Evolutionary conservation across 306 rosid genomes (phyloP), one percentile per base, ranked within the genome.

Genomic region (Cajanus cajan): DNA sequence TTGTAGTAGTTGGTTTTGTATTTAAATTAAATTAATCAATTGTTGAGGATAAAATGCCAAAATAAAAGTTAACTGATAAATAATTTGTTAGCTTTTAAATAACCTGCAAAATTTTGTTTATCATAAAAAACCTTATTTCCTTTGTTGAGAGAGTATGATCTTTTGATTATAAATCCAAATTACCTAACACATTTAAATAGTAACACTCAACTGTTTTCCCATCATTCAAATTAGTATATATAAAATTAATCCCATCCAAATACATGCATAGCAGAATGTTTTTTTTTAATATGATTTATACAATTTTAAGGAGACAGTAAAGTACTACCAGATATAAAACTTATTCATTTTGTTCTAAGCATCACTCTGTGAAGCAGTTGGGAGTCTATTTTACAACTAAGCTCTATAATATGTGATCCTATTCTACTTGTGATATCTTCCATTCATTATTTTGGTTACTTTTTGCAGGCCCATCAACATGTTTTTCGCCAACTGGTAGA

Each of bases 401-500:
- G n/a, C n/a, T n/a, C n/a, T n/a, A n/a, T n/a, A n/a, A 15, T 45
- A 31, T 58, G 67, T n/a, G 63, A 48, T 25, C 3, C 9, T 71
- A 50, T 48, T 48, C 7, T 74, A 22, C 83, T 68, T 73, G 66
- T 74, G 79, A 15, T 61, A 33, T 47, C 61, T 37, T 50, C 68
- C 33, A 80, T 80, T 79, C 67, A 78, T 64, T 61, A 41, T 61
- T 61, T 57, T 71, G 70, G 31, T 61, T 85, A 55, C 48, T 78
- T 73, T 80, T 64, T 90, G 61, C 90, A 95, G 99, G 96, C 94
- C 52, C 99, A 93, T 84, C 98, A 84, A 84, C 86, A 91, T 81
- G 96, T 95, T 59, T 88, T 91, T 64, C 85, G 91, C 44, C 96
- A 88, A 77, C 80, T 95, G 70, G 98, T 95, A 73, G 99, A 95